Conservation (phyloP, 2,329 filamentous ascomycete species). For the Diaporthe sp. region DNA sequence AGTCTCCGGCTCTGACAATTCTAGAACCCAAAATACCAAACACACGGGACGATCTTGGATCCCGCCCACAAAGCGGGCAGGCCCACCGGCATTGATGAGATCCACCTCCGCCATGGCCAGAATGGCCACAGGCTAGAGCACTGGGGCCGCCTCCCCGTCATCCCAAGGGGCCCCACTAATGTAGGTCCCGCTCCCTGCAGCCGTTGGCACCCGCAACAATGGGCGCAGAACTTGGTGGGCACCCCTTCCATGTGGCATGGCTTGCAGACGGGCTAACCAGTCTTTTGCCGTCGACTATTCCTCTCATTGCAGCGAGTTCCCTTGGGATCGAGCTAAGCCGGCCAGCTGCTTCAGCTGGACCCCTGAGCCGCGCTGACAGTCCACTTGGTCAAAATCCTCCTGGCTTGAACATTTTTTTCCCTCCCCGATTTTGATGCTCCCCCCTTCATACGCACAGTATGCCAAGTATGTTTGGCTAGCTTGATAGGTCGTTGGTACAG, state of each 20-base stretch:
- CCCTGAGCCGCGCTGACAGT: constrained; percentile 15
- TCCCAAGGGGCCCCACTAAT: constrained; percentile 25
- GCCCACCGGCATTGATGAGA: constrained; percentile 31
- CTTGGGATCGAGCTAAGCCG: constrained; percentile 10
- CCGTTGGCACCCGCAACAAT: neutral
- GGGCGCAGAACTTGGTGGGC: neutral
- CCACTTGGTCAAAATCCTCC: constrained; percentile 8
- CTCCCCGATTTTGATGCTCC: neutral
- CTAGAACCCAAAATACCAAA: constrained; percentile 26
- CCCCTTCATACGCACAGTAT: neutral
- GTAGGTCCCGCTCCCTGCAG: constrained; percentile 32
- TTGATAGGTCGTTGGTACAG: neutral
- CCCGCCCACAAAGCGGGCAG: constrained; percentile 20
- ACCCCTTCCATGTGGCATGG: constrained; percentile 23
- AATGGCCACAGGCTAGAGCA: constrained; percentile 13
- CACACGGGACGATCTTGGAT: constrained; percentile 26
- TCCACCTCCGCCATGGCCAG: constrained; percentile 25
- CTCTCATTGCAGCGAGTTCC: neutral
- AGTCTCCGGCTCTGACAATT: constrained; percentile 10
- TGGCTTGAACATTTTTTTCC: neutral
- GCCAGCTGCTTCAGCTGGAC: constrained; percentile 18
- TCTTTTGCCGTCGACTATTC: neutral
- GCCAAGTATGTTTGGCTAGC: neutral
- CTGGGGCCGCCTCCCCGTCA: constrained; percentile 1
- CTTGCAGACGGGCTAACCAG: constrained; percentile 13